These are phyloP conservation scores for Physocladia obscura DNA, from an alignment of 192 early-diverging fungal genomes.

Conservation along the genomic window DNA sequence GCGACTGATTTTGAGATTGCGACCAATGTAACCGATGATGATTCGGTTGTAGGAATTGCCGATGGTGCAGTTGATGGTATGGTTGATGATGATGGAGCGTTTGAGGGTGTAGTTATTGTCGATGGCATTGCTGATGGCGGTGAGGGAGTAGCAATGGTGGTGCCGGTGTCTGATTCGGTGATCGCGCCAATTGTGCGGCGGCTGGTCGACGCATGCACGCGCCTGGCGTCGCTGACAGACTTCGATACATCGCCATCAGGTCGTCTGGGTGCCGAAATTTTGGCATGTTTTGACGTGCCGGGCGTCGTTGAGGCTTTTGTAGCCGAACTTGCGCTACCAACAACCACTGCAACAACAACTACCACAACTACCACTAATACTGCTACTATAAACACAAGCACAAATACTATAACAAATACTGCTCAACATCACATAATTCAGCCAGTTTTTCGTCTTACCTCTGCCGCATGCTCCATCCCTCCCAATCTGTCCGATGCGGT, in stretches of 20 bases:
- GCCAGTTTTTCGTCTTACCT: not conserved
- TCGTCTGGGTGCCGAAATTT: not conserved
- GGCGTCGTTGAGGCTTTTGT: conserved; percentile 10
- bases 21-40: no score
- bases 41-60: no score
- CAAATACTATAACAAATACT: not conserved
- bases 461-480: not conserved
- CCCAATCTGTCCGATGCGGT: not conserved
- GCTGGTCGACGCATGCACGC: not conserved
- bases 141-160: not conserved
- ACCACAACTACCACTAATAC: not conserved
- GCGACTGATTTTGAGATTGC: no score
- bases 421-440: not conserved
- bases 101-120: no score
- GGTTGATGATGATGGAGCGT: no score
- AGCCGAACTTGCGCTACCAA: not conserved
- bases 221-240: not conserved
- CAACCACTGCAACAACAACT: no score
- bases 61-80: no score
- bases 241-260: not conserved
- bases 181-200: not conserved
- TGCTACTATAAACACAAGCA: not conserved
- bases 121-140: not conserved
- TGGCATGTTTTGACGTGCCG: not conserved
- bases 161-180: not conserved